Base-by-base conservation (phyloP, 768 basidiomycete species). In the Tubosaeta sp. region DNA sequence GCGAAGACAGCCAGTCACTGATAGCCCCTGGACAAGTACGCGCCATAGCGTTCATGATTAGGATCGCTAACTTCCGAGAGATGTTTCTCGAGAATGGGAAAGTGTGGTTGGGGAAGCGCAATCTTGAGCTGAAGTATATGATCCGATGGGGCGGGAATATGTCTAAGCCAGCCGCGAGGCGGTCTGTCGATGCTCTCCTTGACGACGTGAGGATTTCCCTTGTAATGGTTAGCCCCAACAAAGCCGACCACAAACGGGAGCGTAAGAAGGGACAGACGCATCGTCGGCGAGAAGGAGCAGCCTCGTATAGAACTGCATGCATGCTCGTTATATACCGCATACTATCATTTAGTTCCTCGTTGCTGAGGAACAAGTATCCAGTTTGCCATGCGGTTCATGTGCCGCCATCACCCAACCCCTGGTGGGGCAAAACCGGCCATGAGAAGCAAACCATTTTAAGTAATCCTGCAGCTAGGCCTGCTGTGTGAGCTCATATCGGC, bases 1-100 rank as follows among this genome's bases (percentile, higher is more conserved):
- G 75, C 3, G 72, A 73, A 0, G 69, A 70, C 13, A 89, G 71
- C 86, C 88, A 90, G 56, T 77, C 74, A 34, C 79, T 72, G 31
- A 89, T 85, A 5, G 72, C 61, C 80, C 65, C 84, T 85, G 51
- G 84, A 77, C 37, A 89, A 66, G 62, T 82, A 73, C 17, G 73
- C 69, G 1, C 81, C 82, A 58, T 83, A 84, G 33, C 78, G 78
- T 27, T 62, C 54, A 51, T 84, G 81, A 42, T 64, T 65, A 0
- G 83, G 83, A 59, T 84, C 72, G 59, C 81, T 82, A n/a, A 83
- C 71, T 63, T 83, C 78, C 63, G 72, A 78, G 5, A 85, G 64
- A 42, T 79, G 76, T 34, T 76, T 64, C 59, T 84, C 80, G 49
- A 84, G 62, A 25, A 66, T 61, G 37, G 64, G 58, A 57, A 83